Base-by-base conservation (phyloP, 805 yeast genomes). In the Candida nanaspora region DNA sequence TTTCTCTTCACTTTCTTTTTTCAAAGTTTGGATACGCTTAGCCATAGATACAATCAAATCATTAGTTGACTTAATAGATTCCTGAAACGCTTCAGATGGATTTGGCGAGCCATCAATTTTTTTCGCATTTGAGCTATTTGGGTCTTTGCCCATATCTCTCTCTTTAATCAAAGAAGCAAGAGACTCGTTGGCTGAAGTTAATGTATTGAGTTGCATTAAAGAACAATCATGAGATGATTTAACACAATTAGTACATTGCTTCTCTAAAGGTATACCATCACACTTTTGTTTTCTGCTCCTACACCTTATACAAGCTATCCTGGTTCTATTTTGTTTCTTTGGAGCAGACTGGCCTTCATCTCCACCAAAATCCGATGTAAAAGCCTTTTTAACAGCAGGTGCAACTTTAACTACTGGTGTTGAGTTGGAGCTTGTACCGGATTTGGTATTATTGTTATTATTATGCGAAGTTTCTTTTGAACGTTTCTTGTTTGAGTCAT, bases 121-220 rank as follows among this genome's bases (percentile, higher is more conserved):
- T n/a, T n/a, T n/a, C n/a, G n/a, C n/a, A n/a, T n/a, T n/a, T n/a
- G n/a, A n/a, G n/a, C n/a, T 27, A 27, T 27, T 27, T 8, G 10
- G 9, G n/a, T 5, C 6, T 10, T 27, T 27, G 7, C 27, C 27
- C n/a, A 5, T 13, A 27, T 27, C 30, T 9, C 6, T 19, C 6
- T 31, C 34, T n/a, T 31, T 31, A 6, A 13, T 7, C 5, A 33
- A 7, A 21, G 14, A 6, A 21, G 27, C 5, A 4, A 33, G 8
- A 33, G 6, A 7, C 16, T 33, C 35, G 13, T 15, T 40, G 2
- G 87, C 70, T 2, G 87, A 78, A 0, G 86, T 68, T 2, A 84
- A 44, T 0, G 96, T 86, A 4, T 33, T 18, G 7, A 22, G 18
- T 22, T 33, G 36, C 15, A 33, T 4, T 91, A 82, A 0, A 5